phyloP scores from a whole-genome alignment of 2,329 filamentous ascomycete genomes.

The Mycosphaerella sp. region DNA sequence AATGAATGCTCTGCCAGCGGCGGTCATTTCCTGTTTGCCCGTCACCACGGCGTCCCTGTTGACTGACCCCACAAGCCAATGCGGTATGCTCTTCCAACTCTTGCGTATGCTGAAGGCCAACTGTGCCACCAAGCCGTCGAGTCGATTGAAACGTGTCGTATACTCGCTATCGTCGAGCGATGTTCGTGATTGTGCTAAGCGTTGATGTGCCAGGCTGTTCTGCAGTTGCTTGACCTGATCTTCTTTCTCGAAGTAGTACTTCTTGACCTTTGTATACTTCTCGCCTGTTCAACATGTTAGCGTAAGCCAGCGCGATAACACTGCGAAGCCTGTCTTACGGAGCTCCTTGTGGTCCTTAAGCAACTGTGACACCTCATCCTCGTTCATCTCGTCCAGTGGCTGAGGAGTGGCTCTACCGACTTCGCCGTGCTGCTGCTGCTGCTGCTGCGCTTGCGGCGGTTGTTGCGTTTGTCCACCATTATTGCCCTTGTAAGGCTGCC shows the following conservation, averaged over 20 bases:
- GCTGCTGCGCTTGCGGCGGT: conserved; percentile 23
- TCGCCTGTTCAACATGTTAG: conserved; percentile 53
- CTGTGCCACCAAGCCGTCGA: conserved; percentile 92
- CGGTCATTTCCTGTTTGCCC: conserved; percentile 97
- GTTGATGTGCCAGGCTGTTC: conserved; percentile 94
- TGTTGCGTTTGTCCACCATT: conserved; percentile 11
- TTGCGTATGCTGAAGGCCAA: conserved; percentile 94
- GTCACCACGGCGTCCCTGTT: conserved; percentile 79
- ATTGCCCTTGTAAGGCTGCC: conserved; percentile 37
- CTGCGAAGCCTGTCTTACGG: conserved; percentile 34
- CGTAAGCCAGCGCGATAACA: background rate
- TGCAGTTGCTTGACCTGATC: conserved; percentile 89
- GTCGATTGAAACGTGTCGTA: conserved; percentile 74
- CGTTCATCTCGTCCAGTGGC: conserved; percentile 41
- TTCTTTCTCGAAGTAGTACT: conserved; percentile 90
- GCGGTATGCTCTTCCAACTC: conserved; percentile 76
- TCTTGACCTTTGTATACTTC: conserved; percentile 98
- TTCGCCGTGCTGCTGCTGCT: conserved; percentile 23
- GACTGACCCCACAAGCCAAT: conserved; percentile 72
- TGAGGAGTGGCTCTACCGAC: conserved; percentile 39
- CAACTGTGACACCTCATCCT: conserved; percentile 44
- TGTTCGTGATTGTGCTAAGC: conserved; percentile 87
- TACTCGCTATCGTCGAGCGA: conserved; percentile 96
- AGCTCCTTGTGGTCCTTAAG: conserved; percentile 47
- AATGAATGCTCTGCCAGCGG: conserved; percentile 82